phyloP scores from a whole-genome alignment of 169 alveolate species.

The Babesia sp. region DNA sequence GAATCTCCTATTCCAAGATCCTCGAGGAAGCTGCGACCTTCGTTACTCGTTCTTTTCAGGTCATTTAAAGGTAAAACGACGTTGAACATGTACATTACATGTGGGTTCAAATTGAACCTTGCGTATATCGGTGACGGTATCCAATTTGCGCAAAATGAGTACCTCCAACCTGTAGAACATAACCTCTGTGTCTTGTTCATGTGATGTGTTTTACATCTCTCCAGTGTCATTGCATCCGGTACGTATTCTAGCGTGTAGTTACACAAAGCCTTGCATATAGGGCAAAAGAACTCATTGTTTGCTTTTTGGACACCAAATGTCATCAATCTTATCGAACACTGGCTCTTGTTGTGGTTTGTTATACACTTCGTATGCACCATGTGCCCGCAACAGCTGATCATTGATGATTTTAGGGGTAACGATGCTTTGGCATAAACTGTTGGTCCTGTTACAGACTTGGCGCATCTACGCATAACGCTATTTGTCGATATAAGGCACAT shows the following conservation, averaged over 20 bases:
- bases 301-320: constrained; percentile 26
- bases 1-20: constrained; percentile 7
- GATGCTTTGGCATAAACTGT: constrained; percentile 30
- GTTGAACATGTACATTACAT: constrained; percentile 36
- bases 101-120: constrained; percentile 24
- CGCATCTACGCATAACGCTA: constrained; percentile 52
- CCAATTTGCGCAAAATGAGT: constrained; percentile 44
- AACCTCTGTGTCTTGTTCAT: not conserved
- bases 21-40: constrained; percentile 24
- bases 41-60: not conserved
- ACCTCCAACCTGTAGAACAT: constrained; percentile 41
- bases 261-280: constrained; percentile 63
- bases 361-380: constrained; percentile 52
- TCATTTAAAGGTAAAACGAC: constrained; percentile 8
- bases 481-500: constrained; percentile 48
- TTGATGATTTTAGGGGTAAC: constrained; percentile 46
- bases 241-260: constrained; percentile 47
- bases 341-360: constrained; percentile 15
- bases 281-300: constrained; percentile 50
- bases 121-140: constrained; percentile 46
- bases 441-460: not conserved
- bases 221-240: constrained; percentile 9
- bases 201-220: not conserved
- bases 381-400: constrained; percentile 63
- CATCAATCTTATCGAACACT: not conserved